These are phyloP conservation scores for Amphichorda felina DNA, from an alignment of 2,329 filamentous ascomycete genomes.

Conservation along the genomic window DNA sequence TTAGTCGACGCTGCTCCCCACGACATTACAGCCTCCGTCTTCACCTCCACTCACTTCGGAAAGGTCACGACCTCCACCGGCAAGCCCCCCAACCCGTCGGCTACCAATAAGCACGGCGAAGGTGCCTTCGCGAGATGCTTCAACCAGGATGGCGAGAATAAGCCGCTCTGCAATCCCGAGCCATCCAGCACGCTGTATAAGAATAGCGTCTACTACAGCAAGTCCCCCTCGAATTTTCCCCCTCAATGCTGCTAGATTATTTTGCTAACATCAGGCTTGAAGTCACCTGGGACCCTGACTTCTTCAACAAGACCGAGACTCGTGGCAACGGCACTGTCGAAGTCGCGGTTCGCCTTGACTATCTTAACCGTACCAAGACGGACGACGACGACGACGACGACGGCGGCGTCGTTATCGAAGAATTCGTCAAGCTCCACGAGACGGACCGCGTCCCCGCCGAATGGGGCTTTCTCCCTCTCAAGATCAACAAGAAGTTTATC, in stretches of 20 bases:
- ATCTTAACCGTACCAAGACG: conserved; percentile 20
- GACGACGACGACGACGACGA: conserved; percentile 18
- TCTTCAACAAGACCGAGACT: conserved; percentile 31
- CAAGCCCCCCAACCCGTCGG: conserved; percentile 30
- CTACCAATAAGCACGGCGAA: conserved; percentile 24
- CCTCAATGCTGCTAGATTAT: background rate
- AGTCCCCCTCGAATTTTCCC: conserved; percentile 6
- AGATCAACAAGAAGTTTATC: conserved; percentile 25
- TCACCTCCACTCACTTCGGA: conserved; percentile 21
- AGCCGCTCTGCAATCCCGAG: conserved; percentile 40
- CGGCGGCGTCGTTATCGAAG: no score
- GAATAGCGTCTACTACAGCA: conserved; percentile 39
- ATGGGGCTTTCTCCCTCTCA: conserved; percentile 36
- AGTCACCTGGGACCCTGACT: conserved; percentile 47
- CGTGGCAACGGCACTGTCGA: conserved; percentile 13
- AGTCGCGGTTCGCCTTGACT: conserved; percentile 25
- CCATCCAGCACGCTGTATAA: conserved; percentile 29
- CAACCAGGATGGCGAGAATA: conserved; percentile 31
- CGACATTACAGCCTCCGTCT: conserved; percentile 33
- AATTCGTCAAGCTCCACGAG: conserved; percentile 23
- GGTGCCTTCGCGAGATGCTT: conserved; percentile 38
- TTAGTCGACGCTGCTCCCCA: conserved; percentile 26
- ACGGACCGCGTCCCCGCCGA: conserved; percentile 19
- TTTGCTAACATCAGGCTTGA: background rate
- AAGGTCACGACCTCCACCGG: conserved; percentile 27